Conservation (phyloP, 805 yeast species). For the Spencermartinsiella europaea region DNA sequence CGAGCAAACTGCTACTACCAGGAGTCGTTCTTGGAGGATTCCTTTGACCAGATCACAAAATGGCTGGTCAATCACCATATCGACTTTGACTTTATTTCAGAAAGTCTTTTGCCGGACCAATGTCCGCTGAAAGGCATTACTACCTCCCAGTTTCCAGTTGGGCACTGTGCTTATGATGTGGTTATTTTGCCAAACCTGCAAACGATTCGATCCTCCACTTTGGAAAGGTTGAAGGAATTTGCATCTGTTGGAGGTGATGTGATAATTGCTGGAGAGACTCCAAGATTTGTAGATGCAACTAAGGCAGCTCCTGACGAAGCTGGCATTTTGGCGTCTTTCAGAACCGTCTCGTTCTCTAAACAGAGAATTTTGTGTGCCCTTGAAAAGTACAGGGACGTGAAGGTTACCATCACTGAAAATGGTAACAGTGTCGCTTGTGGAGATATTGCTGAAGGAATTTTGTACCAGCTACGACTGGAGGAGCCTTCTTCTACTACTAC, state of each 20-base stretch:
- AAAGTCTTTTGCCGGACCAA: constrained; percentile 3
- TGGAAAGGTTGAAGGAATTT: constrained; percentile 3
- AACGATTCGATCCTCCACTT: constrained; percentile 5
- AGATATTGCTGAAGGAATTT: neutral
- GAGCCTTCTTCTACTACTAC: too few species aligned
- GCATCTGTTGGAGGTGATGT: constrained; percentile 2
- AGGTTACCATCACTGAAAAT: neutral
- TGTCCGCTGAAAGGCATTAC: too few species aligned
- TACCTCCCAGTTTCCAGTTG: constrained; percentile 1
- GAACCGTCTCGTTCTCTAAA: neutral
- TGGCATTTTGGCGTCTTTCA: neutral
- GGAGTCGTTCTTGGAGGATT: neutral
- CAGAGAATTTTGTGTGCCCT: neutral
- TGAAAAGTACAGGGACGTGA: neutral
- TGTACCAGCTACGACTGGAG: constrained; percentile 6
- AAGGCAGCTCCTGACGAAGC: neutral
- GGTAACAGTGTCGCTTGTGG: neutral
- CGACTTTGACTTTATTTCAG: constrained; percentile 9
- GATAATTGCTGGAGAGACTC: constrained; percentile 5
- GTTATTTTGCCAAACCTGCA: constrained; percentile 3
- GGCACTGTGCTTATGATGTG: constrained; percentile 4
- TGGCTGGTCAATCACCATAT: constrained; percentile 5
- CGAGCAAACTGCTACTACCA: neutral
- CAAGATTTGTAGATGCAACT: constrained; percentile 1
- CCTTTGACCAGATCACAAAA: neutral